phyloP scores from a whole-genome alignment of 2,329 filamentous ascomycete species.

The Fusarium praegraminearum region DNA sequence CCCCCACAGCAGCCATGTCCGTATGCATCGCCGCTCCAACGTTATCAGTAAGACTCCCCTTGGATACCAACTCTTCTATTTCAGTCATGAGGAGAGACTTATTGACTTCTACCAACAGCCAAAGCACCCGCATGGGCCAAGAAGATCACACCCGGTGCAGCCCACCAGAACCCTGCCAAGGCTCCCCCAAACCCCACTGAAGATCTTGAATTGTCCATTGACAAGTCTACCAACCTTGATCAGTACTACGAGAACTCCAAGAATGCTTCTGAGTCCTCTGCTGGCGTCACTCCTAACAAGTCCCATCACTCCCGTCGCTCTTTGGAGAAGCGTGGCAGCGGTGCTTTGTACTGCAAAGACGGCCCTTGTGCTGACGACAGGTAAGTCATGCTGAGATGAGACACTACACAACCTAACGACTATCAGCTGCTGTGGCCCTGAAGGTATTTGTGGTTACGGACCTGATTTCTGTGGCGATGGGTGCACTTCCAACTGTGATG shows the following conservation, averaged over 20 bases:
- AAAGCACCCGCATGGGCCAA: conserved; percentile 18
- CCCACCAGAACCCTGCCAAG: conserved; percentile 15
- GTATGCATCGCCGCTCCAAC: neutral
- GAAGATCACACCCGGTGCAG: neutral
- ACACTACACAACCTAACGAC: rapidly evolving
- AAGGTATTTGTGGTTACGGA: conserved; percentile 3
- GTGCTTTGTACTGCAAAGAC: conserved; percentile 18
- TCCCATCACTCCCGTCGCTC: conserved; percentile 1
- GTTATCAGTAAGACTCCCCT: conserved; percentile 7
- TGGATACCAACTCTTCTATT: rapidly evolving
- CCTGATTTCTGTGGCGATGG: conserved; percentile 11
- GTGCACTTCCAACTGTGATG: conserved; percentile 35
- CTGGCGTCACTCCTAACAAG: neutral
- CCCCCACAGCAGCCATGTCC: neutral
- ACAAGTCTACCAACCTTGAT: neutral
- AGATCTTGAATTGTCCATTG: conserved; percentile 8
- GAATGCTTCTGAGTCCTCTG: conserved; percentile 1
- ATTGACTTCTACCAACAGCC: neutral
- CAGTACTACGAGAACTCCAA: conserved; percentile 14
- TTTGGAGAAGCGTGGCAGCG: conserved; percentile 5
- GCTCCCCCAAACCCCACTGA: neutral
- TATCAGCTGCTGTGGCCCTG: conserved; percentile 1
- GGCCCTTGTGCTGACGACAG: conserved; percentile 1
- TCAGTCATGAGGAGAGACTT: rapidly evolving
- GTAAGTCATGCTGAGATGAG: neutral